Conservation (phyloP, 306 rosid genomes). For the Hippophae tibetana region DNA sequence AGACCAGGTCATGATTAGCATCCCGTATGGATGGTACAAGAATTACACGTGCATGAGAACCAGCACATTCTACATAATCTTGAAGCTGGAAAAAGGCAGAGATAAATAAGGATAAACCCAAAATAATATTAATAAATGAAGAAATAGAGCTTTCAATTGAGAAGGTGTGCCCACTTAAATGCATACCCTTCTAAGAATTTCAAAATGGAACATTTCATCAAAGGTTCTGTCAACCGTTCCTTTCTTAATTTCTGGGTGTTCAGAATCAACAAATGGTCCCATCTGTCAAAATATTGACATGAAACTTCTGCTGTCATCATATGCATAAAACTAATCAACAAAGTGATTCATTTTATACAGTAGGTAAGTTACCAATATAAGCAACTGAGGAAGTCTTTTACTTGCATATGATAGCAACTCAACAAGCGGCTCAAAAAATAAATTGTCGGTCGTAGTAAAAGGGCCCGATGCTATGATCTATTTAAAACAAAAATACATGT, state of each 20-base stretch:
- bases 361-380: conserved; percentile 54
- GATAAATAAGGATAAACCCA: conserved; percentile 5
- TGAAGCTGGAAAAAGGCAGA: conserved; percentile 41
- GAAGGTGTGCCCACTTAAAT: not conserved
- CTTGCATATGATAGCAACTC: conserved; percentile 82
- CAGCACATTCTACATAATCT: conserved; percentile 62
- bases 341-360: conserved; percentile 11
- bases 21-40: conserved; percentile 83
- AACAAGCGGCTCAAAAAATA: conserved; percentile 73
- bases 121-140: conserved; percentile 4
- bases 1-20: conserved; percentile 78
- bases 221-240: conserved; percentile 62
- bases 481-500: conserved; percentile 15
- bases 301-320: conserved; percentile 7
- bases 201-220: conserved; percentile 63
- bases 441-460: conserved; percentile 78
- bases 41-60: conserved; percentile 54
- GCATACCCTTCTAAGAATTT: conserved; percentile 67
- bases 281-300: conserved; percentile 41
- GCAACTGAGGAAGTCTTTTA: conserved; percentile 63
- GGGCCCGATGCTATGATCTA: conserved; percentile 95
- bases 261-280: conserved; percentile 90
- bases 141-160: not conserved
- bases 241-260: conserved; percentile 75
- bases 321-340: conserved; percentile 13